A percentile compares a stretch with the other conserved stretches of the same genome.
These are phyloP conservation scores for Apiotrichum brassicae DNA, from an alignment of 1,284 basidiomycete genomes.

Conservation along the genomic window DNA sequence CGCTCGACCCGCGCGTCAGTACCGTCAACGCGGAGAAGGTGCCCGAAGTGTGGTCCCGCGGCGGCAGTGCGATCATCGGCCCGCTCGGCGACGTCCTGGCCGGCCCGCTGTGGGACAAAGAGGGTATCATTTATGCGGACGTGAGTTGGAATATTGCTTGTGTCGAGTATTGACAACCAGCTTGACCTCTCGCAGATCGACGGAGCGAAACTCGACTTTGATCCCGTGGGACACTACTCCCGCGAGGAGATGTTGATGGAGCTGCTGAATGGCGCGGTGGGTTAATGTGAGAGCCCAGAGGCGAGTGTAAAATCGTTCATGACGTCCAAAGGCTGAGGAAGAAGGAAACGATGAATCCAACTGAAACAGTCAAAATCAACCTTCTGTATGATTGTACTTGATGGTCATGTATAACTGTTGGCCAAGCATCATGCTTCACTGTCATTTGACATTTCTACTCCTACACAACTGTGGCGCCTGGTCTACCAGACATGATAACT, in stretches of 20 bases:
- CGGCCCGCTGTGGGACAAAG: conserved; percentile 58
- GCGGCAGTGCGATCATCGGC: conserved; percentile 62
- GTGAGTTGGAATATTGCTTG: too few species aligned
- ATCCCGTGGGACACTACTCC: conserved; percentile 63
- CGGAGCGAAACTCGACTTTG: conserved; percentile 66
- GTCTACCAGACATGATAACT: not conserved
- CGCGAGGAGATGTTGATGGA: conserved; percentile 51
- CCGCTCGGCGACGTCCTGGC: conserved; percentile 63
- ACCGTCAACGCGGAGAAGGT: conserved; percentile 4
- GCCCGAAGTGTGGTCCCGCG: conserved; percentile 40
- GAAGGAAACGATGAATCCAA: too few species aligned
- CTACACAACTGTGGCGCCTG: too few species aligned
- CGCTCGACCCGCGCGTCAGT: not conserved
- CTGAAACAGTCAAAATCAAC: not conserved
- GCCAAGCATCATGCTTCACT: too few species aligned
- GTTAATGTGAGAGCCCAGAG: not conserved
- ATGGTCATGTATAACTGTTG: too few species aligned
- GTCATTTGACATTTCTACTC: too few species aligned
- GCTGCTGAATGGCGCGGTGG: conserved; percentile 2
- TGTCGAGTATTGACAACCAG: too few species aligned
- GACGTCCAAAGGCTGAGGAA: too few species aligned
- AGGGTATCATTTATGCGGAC: conserved; percentile 59
- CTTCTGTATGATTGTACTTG: too few species aligned
- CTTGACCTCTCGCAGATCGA: conserved; percentile 58
- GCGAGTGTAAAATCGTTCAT: not conserved